phyloP scores from a whole-genome alignment of 169 alveolate genomes.

The Plasmodium cynomolgi region DNA sequence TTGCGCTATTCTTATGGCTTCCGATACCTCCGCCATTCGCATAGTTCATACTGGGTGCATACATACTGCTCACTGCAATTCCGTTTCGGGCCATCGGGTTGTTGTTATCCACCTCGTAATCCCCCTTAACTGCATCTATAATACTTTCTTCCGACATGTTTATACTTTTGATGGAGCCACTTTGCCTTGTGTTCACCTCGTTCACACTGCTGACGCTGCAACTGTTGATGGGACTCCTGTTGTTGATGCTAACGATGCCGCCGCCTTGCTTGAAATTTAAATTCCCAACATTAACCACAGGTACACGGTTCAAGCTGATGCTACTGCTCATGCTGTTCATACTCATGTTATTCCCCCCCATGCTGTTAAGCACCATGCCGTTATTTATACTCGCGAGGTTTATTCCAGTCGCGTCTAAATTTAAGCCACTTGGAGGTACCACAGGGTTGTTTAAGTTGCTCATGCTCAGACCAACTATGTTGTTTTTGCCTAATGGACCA shows the following conservation, averaged over 20 bases:
- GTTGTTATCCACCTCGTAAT: neutral
- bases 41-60: neutral
- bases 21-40: neutral
- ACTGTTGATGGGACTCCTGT: neutral
- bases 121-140: neutral
- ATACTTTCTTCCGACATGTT: constrained; percentile 13
- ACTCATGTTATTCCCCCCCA: neutral
- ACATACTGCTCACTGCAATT: neutral
- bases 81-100: neutral
- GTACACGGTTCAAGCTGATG: neutral
- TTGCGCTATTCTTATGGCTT: neutral
- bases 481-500: neutral
- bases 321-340: neutral
- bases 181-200: constrained; percentile 14
- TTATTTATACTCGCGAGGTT: neutral
- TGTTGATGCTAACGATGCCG: neutral
- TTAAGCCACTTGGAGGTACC: neutral
- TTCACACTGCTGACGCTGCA: neutral
- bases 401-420: neutral
- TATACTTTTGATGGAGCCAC: neutral
- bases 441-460: neutral
- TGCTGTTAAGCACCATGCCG: neutral
- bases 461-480: neutral
- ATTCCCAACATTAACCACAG: neutral
- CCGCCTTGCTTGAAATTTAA: neutral